phyloP scores from a whole-genome alignment of 306 rosid genomes.

The Vigna reflexopilosa region DNA sequence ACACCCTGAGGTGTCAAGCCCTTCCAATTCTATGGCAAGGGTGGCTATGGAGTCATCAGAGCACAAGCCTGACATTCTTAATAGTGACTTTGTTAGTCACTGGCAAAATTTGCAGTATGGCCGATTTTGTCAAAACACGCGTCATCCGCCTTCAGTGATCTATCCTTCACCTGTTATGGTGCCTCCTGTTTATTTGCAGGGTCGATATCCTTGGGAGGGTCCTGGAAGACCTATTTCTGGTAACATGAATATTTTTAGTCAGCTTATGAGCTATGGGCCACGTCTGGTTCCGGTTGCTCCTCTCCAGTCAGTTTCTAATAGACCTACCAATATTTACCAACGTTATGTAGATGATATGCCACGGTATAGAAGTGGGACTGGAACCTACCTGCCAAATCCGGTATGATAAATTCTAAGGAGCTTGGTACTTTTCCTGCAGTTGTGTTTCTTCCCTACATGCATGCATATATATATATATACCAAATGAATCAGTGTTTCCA shows the following conservation, averaged over 20 bases:
- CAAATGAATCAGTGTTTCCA: background rate
- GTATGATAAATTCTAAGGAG: conserved; percentile 63
- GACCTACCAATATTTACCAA: conserved; percentile 78
- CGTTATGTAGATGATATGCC: conserved; percentile 83
- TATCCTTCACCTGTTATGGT: conserved; percentile 67
- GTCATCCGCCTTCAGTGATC: conserved; percentile 55
- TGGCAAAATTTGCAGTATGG: conserved; percentile 87
- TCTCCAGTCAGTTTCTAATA: conserved; percentile 69
- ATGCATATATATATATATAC: background rate
- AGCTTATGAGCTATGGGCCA: conserved; percentile 74
- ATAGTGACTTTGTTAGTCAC: conserved; percentile 84
- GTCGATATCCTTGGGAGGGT: conserved; percentile 89
- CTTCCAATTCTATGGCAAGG: conserved; percentile 59
- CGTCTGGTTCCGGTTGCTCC: conserved; percentile 80
- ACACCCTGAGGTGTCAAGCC: conserved; percentile 62
- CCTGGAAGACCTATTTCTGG: conserved; percentile 86
- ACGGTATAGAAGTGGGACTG: conserved; percentile 91
- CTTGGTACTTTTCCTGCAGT: conserved; percentile 10
- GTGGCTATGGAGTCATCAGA: conserved; percentile 57
- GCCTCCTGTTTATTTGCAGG: conserved; percentile 87
- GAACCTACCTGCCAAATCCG: conserved; percentile 95
- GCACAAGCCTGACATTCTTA: conserved; percentile 79
- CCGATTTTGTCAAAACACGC: conserved; percentile 72
- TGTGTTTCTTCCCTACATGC: background rate
- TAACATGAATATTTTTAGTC: conserved; percentile 62